A percentile compares a stretch with the other conserved stretches of the same genome.
Conservation (phyloP, 371 early-diverging fungal genomes). For the Syncephalis plumigaleata region DNA sequence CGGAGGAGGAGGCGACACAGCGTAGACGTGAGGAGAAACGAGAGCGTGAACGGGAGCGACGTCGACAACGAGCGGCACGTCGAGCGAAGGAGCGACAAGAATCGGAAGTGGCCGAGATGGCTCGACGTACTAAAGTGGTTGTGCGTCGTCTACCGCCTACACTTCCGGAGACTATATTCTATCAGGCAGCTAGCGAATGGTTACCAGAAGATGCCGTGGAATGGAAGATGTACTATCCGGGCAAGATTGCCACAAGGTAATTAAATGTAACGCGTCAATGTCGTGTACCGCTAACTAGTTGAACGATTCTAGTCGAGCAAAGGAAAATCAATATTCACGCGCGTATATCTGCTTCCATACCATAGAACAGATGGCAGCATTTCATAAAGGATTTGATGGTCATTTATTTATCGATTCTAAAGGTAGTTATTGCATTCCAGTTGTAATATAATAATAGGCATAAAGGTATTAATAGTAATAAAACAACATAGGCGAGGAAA, state of each 20-base stretch:
- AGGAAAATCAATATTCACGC: constrained; percentile 47
- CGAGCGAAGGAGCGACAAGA: no score
- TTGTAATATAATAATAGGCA: not conserved
- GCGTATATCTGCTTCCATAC: constrained; percentile 62
- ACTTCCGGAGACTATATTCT: constrained; percentile 50
- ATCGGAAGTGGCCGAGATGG: constrained; percentile 1
- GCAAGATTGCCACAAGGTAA: constrained; percentile 58
- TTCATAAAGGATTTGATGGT: constrained; percentile 57
- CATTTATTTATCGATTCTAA: constrained; percentile 54
- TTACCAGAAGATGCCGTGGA: constrained; percentile 25
- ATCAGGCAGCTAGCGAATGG: constrained; percentile 38
- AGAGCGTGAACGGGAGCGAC: no score
- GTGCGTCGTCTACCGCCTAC: constrained; percentile 65
- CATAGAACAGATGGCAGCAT: constrained; percentile 42
- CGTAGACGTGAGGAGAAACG: no score
- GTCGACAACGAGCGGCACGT: no score
- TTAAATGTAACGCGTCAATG: not conserved
- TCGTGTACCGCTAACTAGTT: no score
- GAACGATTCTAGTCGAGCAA: constrained; percentile 30
- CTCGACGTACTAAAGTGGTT: constrained; percentile 39
- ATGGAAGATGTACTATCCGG: constrained; percentile 38
- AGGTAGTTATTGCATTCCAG: constrained; percentile 11
- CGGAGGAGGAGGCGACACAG: no score
- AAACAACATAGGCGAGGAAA: constrained; percentile 49
- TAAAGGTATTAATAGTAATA: not conserved